A percentile compares a stretch with the other conserved stretches of the same genome.
Conservation (phyloP, 805 yeast genomes). For the Priceomyces haplophilus region DNA sequence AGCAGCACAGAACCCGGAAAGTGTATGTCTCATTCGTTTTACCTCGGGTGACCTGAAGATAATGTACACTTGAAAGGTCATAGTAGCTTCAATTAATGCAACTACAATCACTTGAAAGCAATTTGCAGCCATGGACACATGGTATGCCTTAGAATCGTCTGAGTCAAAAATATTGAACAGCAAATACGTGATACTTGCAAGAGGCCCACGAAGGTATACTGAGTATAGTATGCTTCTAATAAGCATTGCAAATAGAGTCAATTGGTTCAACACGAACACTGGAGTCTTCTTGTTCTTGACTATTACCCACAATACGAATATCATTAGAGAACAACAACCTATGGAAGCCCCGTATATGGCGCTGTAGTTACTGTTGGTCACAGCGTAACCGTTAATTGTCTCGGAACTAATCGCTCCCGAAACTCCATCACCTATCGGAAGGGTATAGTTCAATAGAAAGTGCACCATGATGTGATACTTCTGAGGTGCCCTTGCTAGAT, state of each 20-base stretch:
- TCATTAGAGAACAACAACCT: constrained; percentile 15
- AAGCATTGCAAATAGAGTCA: constrained; percentile 52
- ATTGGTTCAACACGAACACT: constrained; percentile 69
- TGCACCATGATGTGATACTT: constrained; percentile 1
- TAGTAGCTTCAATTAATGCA: constrained; percentile 57
- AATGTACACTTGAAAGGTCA: constrained; percentile 68
- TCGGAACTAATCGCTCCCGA: constrained; percentile 11
- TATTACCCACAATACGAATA: constrained; percentile 12
- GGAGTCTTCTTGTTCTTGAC: constrained; percentile 56
- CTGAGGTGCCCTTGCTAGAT: no score
- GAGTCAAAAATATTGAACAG: constrained; percentile 29
- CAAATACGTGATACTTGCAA: constrained; percentile 46
- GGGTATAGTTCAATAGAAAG: constrained; percentile 12
- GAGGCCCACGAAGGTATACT: constrained; percentile 51
- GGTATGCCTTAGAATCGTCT: constrained; percentile 32
- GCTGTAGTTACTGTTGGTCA: constrained; percentile 7
- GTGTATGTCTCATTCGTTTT: constrained; percentile 35
- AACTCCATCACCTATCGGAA: constrained; percentile 9
- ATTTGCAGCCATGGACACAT: constrained; percentile 58
- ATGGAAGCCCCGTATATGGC: constrained; percentile 17
- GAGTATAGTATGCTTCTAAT: constrained; percentile 62
- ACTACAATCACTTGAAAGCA: constrained; percentile 60
- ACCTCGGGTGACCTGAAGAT: constrained; percentile 64
- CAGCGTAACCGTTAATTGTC: constrained; percentile 11
- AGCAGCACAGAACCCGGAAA: constrained; percentile 36